Evolutionary conservation across 768 basidiomycete genomes (phyloP).

Genomic region (Suillus brevipes): DNA sequence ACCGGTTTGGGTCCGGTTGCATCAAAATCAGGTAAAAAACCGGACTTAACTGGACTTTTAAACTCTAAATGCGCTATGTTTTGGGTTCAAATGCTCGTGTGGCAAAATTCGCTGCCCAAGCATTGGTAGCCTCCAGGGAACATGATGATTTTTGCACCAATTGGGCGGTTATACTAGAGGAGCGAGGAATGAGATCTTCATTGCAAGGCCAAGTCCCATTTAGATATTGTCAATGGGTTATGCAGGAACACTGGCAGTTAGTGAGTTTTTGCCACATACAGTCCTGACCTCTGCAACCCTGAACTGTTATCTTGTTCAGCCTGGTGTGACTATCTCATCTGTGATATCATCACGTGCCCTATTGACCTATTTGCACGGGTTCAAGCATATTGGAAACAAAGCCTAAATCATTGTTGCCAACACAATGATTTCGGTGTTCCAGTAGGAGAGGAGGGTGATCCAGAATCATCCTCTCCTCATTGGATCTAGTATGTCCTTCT

Average conservation of each 20-base stretch:
- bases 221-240: slow-evolving; percentile 55
- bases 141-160: slow-evolving; percentile 49
- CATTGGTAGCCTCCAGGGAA: slow-evolving; percentile 61
- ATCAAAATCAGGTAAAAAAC: too few relatives aligned
- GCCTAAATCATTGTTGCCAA: slow-evolving; percentile 2
- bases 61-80: slow-evolving; percentile 54
- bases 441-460: slow-evolving; percentile 41
- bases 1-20: too few relatives aligned
- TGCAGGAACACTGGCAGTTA: slow-evolving; percentile 46
- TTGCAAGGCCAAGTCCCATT: slow-evolving; percentile 47
- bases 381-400: slow-evolving; percentile 22
- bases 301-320: slow-evolving; percentile 23
- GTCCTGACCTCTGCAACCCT: background rate
- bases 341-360: slow-evolving; percentile 47
- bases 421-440: slow-evolving; percentile 31
- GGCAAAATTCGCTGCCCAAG: slow-evolving; percentile 84
- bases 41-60: too few relatives aligned
- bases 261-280: slow-evolving; percentile 18
- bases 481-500: slow-evolving; percentile 45
- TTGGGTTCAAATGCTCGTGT: slow-evolving; percentile 59
- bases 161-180: slow-evolving; percentile 54
- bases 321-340: slow-evolving; percentile 50
- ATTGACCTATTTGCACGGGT: slow-evolving; percentile 38
- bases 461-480: slow-evolving; percentile 35
- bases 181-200: slow-evolving; percentile 52